Percentiles rank a stretch among this genome's conserved stretches.
phyloP scores from a whole-genome alignment of 1,284 basidiomycete species.

The Cutaneotrichosporon dermatis region DNA sequence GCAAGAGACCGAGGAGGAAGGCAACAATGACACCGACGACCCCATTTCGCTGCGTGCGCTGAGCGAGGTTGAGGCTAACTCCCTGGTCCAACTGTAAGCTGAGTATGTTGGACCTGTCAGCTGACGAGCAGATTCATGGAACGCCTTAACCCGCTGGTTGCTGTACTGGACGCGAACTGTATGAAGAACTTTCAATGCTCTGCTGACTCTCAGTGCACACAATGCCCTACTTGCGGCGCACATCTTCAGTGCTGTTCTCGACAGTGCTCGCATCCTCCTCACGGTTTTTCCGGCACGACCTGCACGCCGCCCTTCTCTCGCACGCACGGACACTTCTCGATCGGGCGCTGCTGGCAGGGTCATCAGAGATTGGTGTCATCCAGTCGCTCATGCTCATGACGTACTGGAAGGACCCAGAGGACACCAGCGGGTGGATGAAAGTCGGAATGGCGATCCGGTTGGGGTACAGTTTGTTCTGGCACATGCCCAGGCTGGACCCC shows the following conservation, averaged over 20 bases:
- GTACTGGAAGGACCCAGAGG: conserved; percentile 39
- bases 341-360: conserved; percentile 28
- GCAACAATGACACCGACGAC: conserved; percentile 21
- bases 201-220: conserved; percentile 30
- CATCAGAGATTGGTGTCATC: conserved; percentile 28
- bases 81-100: conserved; percentile 27
- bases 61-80: conserved; percentile 27
- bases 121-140: conserved; percentile 27
- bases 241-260: conserved; percentile 31
- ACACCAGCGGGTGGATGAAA: conserved; percentile 31
- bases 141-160: conserved; percentile 31
- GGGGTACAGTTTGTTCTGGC: conserved; percentile 34
- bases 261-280: conserved; percentile 30
- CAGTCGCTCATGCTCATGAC: conserved; percentile 37
- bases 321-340: conserved; percentile 34
- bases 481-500: conserved; percentile 24
- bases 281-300: conserved; percentile 31
- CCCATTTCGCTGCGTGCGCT: conserved; percentile 25
- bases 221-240: conserved; percentile 26
- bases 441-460: conserved; percentile 32
- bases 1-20: conserved; percentile 4
- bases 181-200: not conserved
- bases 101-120: not conserved
- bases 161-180: conserved; percentile 28
- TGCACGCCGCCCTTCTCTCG: conserved; percentile 23